Conservation (phyloP, 805 yeast genomes). For the Ogataea allantospora region DNA sequence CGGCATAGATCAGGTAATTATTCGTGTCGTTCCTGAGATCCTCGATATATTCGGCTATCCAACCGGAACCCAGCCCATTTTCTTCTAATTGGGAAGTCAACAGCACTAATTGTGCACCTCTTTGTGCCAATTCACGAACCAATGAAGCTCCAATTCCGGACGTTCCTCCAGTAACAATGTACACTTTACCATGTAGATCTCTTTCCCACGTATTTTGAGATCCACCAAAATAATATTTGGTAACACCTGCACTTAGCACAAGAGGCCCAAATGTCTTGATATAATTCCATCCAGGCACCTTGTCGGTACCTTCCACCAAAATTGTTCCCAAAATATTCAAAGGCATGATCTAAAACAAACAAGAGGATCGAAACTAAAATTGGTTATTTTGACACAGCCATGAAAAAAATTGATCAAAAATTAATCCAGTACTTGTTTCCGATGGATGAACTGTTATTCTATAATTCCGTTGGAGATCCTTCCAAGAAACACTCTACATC, state of each 20-base stretch:
- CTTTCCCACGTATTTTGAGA: slow-evolving; percentile 86
- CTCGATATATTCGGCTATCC: slow-evolving; percentile 78
- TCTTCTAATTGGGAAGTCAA: slow-evolving; percentile 61
- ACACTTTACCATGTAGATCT: slow-evolving; percentile 87
- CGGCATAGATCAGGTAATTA: slow-evolving; percentile 84
- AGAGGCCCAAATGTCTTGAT: slow-evolving; percentile 60
- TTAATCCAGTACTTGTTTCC: neutral
- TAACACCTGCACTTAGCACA: slow-evolving; percentile 40
- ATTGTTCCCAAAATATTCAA: slow-evolving; percentile 73
- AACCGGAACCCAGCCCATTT: slow-evolving; percentile 37
- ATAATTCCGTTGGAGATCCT: slow-evolving; percentile 45
- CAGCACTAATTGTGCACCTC: slow-evolving; percentile 85
- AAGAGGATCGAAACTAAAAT: slow-evolving; percentile 3
- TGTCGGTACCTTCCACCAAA: slow-evolving; percentile 67
- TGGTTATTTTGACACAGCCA: slow-evolving; percentile 6
- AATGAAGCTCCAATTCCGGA: slow-evolving; percentile 83
- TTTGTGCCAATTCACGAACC: slow-evolving; percentile 66
- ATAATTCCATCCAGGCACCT: slow-evolving; percentile 70
- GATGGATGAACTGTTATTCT: slow-evolving; percentile 54
- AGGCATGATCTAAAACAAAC: slow-evolving; percentile 57
- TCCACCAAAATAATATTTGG: slow-evolving; percentile 80
- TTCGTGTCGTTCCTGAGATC: slow-evolving; percentile 69
- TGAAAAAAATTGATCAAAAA: slow-evolving; percentile 8
- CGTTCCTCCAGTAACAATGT: slow-evolving; percentile 87
- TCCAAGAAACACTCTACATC: slow-evolving; percentile 36